These are phyloP conservation scores for Tremellales sp. DNA, from an alignment of 1,284 basidiomycete genomes.

Conservation along the genomic window DNA sequence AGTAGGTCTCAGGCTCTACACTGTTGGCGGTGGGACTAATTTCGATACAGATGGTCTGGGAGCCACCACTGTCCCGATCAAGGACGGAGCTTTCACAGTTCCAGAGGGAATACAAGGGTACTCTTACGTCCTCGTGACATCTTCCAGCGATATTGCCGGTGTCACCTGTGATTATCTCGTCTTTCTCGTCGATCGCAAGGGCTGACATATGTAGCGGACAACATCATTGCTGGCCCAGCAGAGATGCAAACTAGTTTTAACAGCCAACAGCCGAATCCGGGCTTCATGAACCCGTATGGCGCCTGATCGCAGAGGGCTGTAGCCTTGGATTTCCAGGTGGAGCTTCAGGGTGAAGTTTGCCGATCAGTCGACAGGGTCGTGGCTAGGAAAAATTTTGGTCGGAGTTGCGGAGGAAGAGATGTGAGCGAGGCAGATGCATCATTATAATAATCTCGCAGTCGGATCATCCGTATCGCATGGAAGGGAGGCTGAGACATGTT, in stretches of 20 bases:
- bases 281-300: slow-evolving; percentile 3
- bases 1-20: neutral
- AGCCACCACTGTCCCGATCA: slow-evolving; percentile 19
- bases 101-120: slow-evolving; percentile 43
- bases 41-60: slow-evolving; percentile 35
- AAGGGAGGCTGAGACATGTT: too few relatives aligned
- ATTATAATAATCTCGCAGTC: too few relatives aligned
- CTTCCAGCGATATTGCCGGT: slow-evolving; percentile 9
- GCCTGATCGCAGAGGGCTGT: slow-evolving; percentile 1
- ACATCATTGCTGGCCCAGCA: slow-evolving; percentile 37
- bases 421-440: too few relatives aligned
- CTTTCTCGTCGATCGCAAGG: neutral
- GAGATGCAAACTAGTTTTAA: neutral
- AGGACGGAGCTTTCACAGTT: slow-evolving; percentile 28
- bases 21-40: neutral
- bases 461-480: too few relatives aligned
- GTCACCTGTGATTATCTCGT: slow-evolving; percentile 14
- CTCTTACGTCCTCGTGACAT: slow-evolving; percentile 42
- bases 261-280: neutral
- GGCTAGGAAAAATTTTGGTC: too few relatives aligned
- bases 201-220: slow-evolving; percentile 7
- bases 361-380: too few relatives aligned
- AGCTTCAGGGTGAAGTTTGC: too few relatives aligned
- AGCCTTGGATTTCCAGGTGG: too few relatives aligned
- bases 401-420: too few relatives aligned